phyloP scores from a whole-genome alignment of 2,329 filamentous ascomycete genomes.

The Leptographium lundbergii region DNA sequence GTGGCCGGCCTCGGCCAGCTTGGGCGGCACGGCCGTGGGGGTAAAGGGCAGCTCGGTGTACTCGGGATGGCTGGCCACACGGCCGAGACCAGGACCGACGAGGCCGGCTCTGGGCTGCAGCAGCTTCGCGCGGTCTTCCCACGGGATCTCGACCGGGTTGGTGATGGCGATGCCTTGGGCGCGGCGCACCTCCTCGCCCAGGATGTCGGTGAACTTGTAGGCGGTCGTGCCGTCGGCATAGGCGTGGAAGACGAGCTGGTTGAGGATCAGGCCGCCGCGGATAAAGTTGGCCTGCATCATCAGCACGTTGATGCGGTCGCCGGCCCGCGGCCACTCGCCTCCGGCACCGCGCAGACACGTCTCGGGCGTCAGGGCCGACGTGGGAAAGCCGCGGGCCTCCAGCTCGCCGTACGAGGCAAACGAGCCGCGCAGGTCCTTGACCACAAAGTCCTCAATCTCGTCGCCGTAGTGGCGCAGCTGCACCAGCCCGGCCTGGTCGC shows the following conservation, averaged over 20 bases:
- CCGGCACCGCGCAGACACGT: neutral
- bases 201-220: slow-evolving; percentile 4
- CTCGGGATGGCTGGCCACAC: neutral
- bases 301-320: slow-evolving; percentile 1
- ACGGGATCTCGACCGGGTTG: neutral
- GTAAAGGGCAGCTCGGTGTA: slow-evolving; percentile 1
- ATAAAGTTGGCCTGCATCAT: slow-evolving; percentile 3
- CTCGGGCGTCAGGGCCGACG: neutral
- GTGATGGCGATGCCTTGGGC: neutral
- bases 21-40: neutral
- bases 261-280: neutral
- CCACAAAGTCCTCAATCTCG: slow-evolving; percentile 2
- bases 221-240: slow-evolving; percentile 2
- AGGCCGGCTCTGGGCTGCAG: neutral
- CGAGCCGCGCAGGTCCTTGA: neutral
- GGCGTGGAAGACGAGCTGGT: neutral
- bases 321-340: slow-evolving; percentile 1
- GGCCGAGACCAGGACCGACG: neutral
- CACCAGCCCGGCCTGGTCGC: neutral
- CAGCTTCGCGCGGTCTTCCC: neutral
- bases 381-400: neutral
- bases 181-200: neutral
- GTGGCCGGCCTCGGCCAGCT: neutral
- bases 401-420: neutral
- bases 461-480: slow-evolving; percentile 1